Percentiles rank a stretch among this genome's conserved stretches.
Evolutionary conservation across 2,329 filamentous ascomycete species (phyloP).

Genomic region (Shiraia sp.): DNA sequence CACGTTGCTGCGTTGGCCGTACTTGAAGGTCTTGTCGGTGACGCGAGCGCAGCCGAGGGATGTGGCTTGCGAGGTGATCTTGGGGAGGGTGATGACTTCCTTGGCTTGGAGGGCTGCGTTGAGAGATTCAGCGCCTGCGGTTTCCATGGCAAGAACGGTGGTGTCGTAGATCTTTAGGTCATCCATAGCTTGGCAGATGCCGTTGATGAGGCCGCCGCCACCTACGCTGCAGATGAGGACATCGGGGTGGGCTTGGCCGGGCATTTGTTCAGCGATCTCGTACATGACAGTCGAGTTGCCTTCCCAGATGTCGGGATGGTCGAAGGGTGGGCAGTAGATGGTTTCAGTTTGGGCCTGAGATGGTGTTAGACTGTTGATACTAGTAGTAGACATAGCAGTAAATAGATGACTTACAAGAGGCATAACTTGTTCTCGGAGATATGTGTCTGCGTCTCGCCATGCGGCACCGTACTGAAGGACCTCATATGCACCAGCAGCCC

Average conservation of each 20-base stretch:
- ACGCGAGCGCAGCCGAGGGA: slow-evolving; percentile 76
- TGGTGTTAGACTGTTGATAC: not conserved
- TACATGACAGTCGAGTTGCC: slow-evolving; percentile 65
- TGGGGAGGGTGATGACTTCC: slow-evolving; percentile 64
- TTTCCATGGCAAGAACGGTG: slow-evolving; percentile 74
- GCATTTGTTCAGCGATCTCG: slow-evolving; percentile 51
- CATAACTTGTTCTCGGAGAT: slow-evolving; percentile 64
- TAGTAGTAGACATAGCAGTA: not conserved
- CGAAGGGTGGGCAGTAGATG: slow-evolving; percentile 72
- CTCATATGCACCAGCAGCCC: slow-evolving; percentile 65
- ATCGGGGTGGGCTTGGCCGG: slow-evolving; percentile 58
- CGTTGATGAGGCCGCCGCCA: slow-evolving; percentile 78
- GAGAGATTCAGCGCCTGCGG: slow-evolving; percentile 72
- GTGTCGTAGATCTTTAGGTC: slow-evolving; percentile 35
- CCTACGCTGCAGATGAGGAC: slow-evolving; percentile 78
- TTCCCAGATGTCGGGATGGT: slow-evolving; percentile 69
- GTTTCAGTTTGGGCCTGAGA: slow-evolving; percentile 39
- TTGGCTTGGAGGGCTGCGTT: slow-evolving; percentile 62
- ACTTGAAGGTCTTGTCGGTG: slow-evolving; percentile 67
- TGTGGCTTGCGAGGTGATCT: slow-evolving; percentile 76
- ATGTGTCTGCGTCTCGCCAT: slow-evolving; percentile 71
- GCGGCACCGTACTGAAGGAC: slow-evolving; percentile 70
- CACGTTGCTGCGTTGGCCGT: slow-evolving; percentile 60
- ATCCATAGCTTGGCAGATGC: slow-evolving; percentile 71
- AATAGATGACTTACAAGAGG: slow-evolving; percentile 29